Evolutionary conservation across 2,329 filamentous ascomycete species (phyloP), one percentile per base, ranked within the genome.

Genomic region (Claviceps maximensis): DNA sequence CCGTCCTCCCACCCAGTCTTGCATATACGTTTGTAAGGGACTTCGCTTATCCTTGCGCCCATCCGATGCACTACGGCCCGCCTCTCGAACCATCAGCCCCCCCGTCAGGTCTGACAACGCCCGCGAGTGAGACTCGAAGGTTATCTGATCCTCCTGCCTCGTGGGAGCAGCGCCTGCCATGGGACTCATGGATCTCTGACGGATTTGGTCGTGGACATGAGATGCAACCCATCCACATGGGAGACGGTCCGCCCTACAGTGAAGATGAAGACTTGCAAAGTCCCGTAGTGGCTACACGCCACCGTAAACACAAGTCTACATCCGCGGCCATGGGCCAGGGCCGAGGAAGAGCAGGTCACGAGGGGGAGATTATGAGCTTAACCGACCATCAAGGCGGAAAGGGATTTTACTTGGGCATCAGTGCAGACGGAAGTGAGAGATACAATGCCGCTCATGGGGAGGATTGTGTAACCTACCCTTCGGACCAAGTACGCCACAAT

Each of bases 221-320:
- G 62, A 75, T 94, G 17, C 84, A 88, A 10, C 86, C 87, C 21
- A 89, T 93, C 64, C 81, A 88, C 49, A 91, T 93, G 61, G 87
- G 82, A 4, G 89, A 93, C 64, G 90, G 90, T 0, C 90, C 90
- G 23, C 91, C 90, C 2, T 97, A 89, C 72, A 95, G 89, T 67
- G 90, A 96, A 70, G 90, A 97, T 63, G 89, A 97, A 61, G 93
- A 97, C 67, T 76, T 96, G 45, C 88, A 93, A 63, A 95, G 89
- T 64, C 90, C 90, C 0, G 87, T 95, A 19, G 88, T 90, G 15
- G 88, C 86, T 58, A 86, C 86, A 41, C 78, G 87, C 54, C 89
- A 95, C 67, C 85, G 86, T 63, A 95, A 93, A 69, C 85, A 90
- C 70, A 94, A 87, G 67, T 87, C 85, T 2, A 77, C 79, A 0